Base-by-base conservation (phyloP, 2,329 filamentous ascomycete species). In the Beauveria asiatica region DNA sequence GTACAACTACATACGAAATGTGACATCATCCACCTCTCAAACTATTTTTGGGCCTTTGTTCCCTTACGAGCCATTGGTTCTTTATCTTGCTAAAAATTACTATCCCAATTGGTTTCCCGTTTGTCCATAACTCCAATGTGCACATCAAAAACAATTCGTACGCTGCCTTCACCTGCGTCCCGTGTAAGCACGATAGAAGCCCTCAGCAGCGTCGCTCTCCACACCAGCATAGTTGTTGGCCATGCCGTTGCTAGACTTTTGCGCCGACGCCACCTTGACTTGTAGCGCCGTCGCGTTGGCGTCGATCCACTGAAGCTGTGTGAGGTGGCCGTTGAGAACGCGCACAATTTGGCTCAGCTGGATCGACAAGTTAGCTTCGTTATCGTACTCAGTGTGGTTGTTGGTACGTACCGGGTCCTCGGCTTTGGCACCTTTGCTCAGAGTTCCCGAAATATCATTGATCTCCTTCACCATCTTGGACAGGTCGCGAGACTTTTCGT, bases 391-490 rank as follows among this genome's bases (percentile, higher is more conserved):
- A 52, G 41, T 45, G 50, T 50, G 54, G 19, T 27, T 45, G 56
- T 45, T 64, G 65, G 54, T 68, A 82, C 86, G 76, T 82, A 94
- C 90, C 66, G 90, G 90, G 75, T 94, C 90, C 72, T 94, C 90
- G 30, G 90, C 84, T 75, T 95, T 95, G 74, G 83, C 88, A 61
- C 89, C 91, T 81, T 95, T 96, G 80, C 86, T 93, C 65, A 99
- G 78, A 25, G 87, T 91, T 59, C 89, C 83, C n/a, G 90, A 94
- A 63, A 95, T 93, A 66, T 87, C 85, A 72, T 99, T 99, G 71
- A 99, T 96, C 75, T 97, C 94, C 71, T 96, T 92, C 67, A 99
- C 96, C 92, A 99, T 97, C 76, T 91, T 93, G 52, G 85, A 86
- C 64, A 99, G 80, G 70, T 96, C 92, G 71, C 91, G 90, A 70